Percentiles rank a stretch among this genome's conserved stretches.
Evolutionary conservation across 1,284 basidiomycete species (phyloP).

Genomic region (Ceratobasidium sp.): DNA sequence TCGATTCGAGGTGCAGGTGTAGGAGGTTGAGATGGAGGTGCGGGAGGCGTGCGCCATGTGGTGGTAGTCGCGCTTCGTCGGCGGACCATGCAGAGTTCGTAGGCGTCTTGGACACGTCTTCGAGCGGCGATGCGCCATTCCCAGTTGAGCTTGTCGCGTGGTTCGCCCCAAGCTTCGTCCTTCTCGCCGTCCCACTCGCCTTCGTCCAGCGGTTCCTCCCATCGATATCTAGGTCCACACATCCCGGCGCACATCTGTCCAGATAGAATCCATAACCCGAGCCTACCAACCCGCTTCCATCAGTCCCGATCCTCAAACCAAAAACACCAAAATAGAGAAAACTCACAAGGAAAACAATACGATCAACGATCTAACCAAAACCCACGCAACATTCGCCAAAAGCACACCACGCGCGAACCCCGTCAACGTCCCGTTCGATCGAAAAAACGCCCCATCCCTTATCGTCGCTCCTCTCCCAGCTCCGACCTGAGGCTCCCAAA

Average conservation of each 20-base stretch:
- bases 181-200: constrained; percentile 58
- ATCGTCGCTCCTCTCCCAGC: constrained; percentile 54
- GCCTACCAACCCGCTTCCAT: constrained; percentile 59
- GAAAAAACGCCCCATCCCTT: constrained; percentile 80
- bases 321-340: no score
- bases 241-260: constrained; percentile 80
- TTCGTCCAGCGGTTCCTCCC: constrained; percentile 82
- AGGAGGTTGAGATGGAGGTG: constrained; percentile 16
- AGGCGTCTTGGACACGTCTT: constrained; percentile 79
- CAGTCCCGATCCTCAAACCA: constrained; percentile 1
- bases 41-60: constrained; percentile 55
- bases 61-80: background rate
- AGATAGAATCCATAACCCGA: constrained; percentile 79
- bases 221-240: constrained; percentile 82
- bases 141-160: constrained; percentile 67
- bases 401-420: constrained; percentile 79
- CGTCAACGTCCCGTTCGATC: constrained; percentile 73
- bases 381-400: constrained; percentile 80
- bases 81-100: constrained; percentile 72
- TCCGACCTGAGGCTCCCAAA: constrained; percentile 66
- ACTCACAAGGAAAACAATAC: constrained; percentile 76
- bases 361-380: constrained; percentile 75
- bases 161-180: constrained; percentile 44
- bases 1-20: constrained; percentile 51
- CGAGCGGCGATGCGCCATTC: constrained; percentile 78